These are phyloP conservation scores for Tylopilus sp. DNA, from an alignment of 768 basidiomycete genomes.

Conservation along the genomic window DNA sequence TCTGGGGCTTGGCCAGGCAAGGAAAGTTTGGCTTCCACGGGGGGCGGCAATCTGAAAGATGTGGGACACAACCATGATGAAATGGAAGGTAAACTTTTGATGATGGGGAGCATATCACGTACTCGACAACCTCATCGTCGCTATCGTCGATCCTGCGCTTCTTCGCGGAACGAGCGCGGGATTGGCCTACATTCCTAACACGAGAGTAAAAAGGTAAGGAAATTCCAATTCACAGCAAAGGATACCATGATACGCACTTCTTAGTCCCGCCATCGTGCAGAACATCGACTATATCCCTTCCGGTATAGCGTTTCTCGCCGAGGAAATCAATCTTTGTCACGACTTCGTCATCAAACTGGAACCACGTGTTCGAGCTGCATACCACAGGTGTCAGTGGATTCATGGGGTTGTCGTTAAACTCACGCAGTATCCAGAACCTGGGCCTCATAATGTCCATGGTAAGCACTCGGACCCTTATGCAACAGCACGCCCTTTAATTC, in stretches of 20 bases:
- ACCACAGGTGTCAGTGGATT: slow-evolving; percentile 4
- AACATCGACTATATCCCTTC: slow-evolving; percentile 30
- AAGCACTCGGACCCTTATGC: slow-evolving; percentile 90
- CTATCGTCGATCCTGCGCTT: slow-evolving; percentile 56
- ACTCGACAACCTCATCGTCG: slow-evolving; percentile 46
- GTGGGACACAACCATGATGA: slow-evolving; percentile 13
- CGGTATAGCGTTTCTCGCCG: slow-evolving; percentile 40
- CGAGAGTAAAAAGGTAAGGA: slow-evolving; percentile 3
- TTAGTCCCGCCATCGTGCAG: slow-evolving; percentile 21
- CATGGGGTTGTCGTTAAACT: slow-evolving; percentile 20
- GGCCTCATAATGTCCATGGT: slow-evolving; percentile 87
- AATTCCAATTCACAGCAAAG: not conserved
- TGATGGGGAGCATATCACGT: slow-evolving; percentile 18
- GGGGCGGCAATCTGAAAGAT: slow-evolving; percentile 20
- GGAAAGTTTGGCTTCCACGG: slow-evolving; percentile 20
- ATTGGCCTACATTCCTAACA: slow-evolving; percentile 27
- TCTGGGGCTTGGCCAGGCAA: slow-evolving; percentile 38
- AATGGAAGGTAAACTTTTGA: slow-evolving; percentile 14
- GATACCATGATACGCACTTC: slow-evolving; percentile 23
- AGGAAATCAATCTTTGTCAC: slow-evolving; percentile 63
- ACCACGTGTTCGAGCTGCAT: slow-evolving; percentile 70
- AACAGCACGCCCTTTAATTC: slow-evolving; percentile 81
- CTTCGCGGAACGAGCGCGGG: slow-evolving; percentile 40
- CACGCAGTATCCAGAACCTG: slow-evolving; percentile 75
- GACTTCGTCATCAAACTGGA: slow-evolving; percentile 87